Evolutionary conservation across 495 filamentous ascomycete genomes (phyloP).

Genomic region (Penicillium atrosanguineum): DNA sequence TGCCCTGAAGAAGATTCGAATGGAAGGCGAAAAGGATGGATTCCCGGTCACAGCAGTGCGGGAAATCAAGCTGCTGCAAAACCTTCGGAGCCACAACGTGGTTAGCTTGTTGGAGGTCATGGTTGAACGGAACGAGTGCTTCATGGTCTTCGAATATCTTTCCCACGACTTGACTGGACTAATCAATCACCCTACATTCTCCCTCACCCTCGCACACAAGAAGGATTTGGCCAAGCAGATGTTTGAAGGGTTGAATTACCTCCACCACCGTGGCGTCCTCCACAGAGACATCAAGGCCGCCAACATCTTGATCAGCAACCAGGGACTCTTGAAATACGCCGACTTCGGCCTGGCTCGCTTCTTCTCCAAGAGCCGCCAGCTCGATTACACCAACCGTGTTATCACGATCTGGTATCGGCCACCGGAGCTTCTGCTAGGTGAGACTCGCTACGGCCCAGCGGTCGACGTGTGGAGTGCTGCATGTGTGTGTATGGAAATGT

Average conservation of each 20-base stretch:
- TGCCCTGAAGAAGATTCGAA: slow-evolving; percentile 87
- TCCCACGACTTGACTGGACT: slow-evolving; percentile 87
- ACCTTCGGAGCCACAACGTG: slow-evolving; percentile 86
- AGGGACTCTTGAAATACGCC: slow-evolving; percentile 85
- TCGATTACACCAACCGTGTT: slow-evolving; percentile 98
- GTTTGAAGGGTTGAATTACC: slow-evolving; percentile 90
- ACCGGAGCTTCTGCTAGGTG: slow-evolving; percentile 88
- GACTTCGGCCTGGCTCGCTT: slow-evolving; percentile 98
- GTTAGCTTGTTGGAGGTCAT: slow-evolving; percentile 85
- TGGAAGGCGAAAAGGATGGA: slow-evolving; percentile 97
- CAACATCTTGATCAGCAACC: slow-evolving; percentile 90
- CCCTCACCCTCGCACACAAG: slow-evolving; percentile 80
- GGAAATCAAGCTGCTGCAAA: slow-evolving; percentile 94
- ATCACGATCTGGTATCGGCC: slow-evolving; percentile 96
- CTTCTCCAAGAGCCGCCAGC: slow-evolving; percentile 84
- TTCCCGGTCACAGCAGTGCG: slow-evolving; percentile 96
- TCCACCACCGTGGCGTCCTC: slow-evolving; percentile 88
- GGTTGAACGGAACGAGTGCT: slow-evolving; percentile 98
- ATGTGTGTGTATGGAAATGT: slow-evolving; percentile 95
- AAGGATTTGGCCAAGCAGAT: slow-evolving; percentile 93
- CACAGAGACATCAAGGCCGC: slow-evolving; percentile 95
- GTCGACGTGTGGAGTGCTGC: slow-evolving; percentile 98
- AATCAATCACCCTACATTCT: slow-evolving; percentile 92
- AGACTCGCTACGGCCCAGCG: slow-evolving; percentile 89
- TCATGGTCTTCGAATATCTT: slow-evolving; percentile 99